Percentiles rank a stretch among this genome's conserved stretches.
Evolutionary conservation across 1,139 yeast genomes (phyloP).

Genomic region (Geotrichum carabidarum): DNA sequence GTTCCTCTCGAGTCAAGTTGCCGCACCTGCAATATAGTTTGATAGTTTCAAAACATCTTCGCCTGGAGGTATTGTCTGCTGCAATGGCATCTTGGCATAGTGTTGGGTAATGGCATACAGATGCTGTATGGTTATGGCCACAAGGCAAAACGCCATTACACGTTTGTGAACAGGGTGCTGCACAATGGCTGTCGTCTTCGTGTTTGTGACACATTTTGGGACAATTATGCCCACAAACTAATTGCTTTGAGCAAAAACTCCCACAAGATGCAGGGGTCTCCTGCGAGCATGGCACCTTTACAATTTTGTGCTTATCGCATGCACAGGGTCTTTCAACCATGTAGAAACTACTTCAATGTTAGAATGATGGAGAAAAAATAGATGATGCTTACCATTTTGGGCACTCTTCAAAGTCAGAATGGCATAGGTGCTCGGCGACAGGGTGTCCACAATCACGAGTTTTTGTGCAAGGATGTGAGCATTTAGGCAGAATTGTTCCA

Average conservation of each 20-base stretch:
- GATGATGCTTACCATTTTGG: constrained; percentile 51
- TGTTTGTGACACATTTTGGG: constrained; percentile 51
- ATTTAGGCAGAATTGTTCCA: constrained; percentile 65
- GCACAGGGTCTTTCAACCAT: constrained; percentile 60
- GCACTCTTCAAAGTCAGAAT: constrained; percentile 55
- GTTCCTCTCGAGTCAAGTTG: constrained; percentile 9
- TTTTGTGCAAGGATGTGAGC: constrained; percentile 64
- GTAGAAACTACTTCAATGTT: constrained; percentile 40
- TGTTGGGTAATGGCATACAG: constrained; percentile 57
- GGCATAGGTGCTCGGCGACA: constrained; percentile 71
- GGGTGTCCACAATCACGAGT: constrained; percentile 68
- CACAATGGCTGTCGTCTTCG: constrained; percentile 32
- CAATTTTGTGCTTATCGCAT: constrained; percentile 55
- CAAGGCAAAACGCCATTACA: constrained; percentile 63
- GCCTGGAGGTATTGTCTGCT: constrained; percentile 38
- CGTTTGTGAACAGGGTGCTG: constrained; percentile 38
- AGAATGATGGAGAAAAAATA: not conserved
- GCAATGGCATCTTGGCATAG: constrained; percentile 38
- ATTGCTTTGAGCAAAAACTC: constrained; percentile 50
- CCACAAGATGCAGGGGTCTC: constrained; percentile 64
- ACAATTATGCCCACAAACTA: constrained; percentile 72
- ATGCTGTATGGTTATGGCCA: constrained; percentile 57
- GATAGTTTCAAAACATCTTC: constrained; percentile 7
- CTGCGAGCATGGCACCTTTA: constrained; percentile 68
- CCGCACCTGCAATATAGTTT: constrained; percentile 19